phyloP scores from a whole-genome alignment of 805 yeast genomes.

The Candida khao-thaluensis region DNA sequence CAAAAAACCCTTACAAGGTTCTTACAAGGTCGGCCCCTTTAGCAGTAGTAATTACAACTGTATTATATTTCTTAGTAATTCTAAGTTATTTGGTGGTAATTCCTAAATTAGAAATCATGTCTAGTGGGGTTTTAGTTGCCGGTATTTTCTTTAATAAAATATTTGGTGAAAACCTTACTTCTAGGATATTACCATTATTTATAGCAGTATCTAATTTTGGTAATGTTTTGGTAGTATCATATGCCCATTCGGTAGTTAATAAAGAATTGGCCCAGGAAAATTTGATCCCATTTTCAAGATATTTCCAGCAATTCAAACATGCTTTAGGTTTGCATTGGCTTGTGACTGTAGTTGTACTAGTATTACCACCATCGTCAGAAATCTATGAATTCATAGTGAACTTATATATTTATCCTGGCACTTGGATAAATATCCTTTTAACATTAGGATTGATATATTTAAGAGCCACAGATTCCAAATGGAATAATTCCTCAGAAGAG shows the following conservation, averaged over 20 bases:
- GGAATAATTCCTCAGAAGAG: slow-evolving; percentile 31
- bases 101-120: slow-evolving; percentile 44
- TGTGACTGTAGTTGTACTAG: slow-evolving; percentile 51
- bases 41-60: slow-evolving; percentile 52
- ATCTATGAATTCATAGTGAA: slow-evolving; percentile 65
- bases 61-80: slow-evolving; percentile 55
- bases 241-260: slow-evolving; percentile 58
- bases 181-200: slow-evolving; percentile 49
- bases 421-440: slow-evolving; percentile 54
- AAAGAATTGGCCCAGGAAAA: slow-evolving; percentile 55
- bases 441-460: slow-evolving; percentile 54
- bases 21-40: slow-evolving; percentile 60
- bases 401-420: slow-evolving; percentile 61
- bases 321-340: slow-evolving; percentile 56
- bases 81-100: slow-evolving; percentile 58
- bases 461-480: slow-evolving; percentile 34
- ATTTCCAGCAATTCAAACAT: slow-evolving; percentile 43
- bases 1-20: slow-evolving; percentile 55
- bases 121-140: slow-evolving; percentile 63
- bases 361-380: slow-evolving; percentile 62
- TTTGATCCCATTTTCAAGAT: slow-evolving; percentile 49
- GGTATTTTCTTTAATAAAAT: slow-evolving; percentile 58
- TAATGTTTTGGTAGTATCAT: slow-evolving; percentile 62
- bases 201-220: slow-evolving; percentile 65
- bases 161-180: slow-evolving; percentile 55